Conservation (phyloP, 2,329 filamentous ascomycete species). For the Pseudogymnoascus sp. region DNA sequence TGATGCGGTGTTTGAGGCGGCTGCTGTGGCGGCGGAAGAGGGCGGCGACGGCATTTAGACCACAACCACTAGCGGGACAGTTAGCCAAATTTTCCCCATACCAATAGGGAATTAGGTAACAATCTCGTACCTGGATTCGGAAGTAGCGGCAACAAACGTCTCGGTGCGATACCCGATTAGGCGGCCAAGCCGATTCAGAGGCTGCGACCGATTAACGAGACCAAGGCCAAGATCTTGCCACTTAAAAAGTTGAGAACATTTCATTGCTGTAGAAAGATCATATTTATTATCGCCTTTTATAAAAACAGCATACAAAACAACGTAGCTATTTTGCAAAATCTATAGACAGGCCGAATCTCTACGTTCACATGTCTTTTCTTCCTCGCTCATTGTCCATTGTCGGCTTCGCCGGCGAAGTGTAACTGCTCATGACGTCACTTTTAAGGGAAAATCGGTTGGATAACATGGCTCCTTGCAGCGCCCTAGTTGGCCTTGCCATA, state of each 20-base stretch:
- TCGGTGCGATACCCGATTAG: background rate
- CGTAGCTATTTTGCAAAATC: background rate
- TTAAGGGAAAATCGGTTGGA: background rate
- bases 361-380: background rate
- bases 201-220: background rate
- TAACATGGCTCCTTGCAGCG: background rate
- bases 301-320: background rate
- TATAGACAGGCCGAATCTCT: background rate
- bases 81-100: background rate
- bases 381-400: background rate
- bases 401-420: background rate
- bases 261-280: background rate
- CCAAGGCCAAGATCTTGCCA: background rate
- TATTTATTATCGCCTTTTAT: background rate
- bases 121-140: background rate
- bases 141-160: background rate
- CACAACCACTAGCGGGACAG: background rate
- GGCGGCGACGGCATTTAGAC: background rate
- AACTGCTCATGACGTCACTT: background rate
- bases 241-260: background rate
- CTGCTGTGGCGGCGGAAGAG: background rate
- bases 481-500: background rate
- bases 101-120: background rate
- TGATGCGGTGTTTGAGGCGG: background rate
- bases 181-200: conserved; percentile 1